Base-by-base conservation (phyloP, 495 filamentous ascomycete genomes). In the Schizothecium vesticola region DNA sequence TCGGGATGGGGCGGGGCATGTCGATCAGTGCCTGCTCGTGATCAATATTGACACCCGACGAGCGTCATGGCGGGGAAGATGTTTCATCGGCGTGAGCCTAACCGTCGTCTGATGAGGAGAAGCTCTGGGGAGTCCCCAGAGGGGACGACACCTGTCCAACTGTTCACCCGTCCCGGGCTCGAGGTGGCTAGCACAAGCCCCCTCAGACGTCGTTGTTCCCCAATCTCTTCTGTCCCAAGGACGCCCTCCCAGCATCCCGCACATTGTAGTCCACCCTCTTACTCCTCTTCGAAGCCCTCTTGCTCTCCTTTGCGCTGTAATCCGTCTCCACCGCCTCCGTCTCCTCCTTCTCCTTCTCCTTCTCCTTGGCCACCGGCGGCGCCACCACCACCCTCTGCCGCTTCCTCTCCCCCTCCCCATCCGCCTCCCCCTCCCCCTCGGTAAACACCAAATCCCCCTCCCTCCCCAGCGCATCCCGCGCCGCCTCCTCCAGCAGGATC, bases 401-500 rank as follows among this genome's bases (percentile, higher is more conserved):
- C 31, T 26, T 26, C 61, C 61, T 43, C n/a, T 11, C n/a, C 1
- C 12, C 25, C 23, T 56, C 13, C 24, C 25, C 36, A 7, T 28
- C 28, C 13, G 6, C 51, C 16, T 23, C 60, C 11, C 5, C 79
- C 75, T 82, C 81, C 6, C 83, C 86, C 75, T 95, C 92, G 2
- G 89, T 85, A 56, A 96, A 88, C 0, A 88, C 92, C 65, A 94
- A 69, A 77, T 95, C 89, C 4, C 92, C 93, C 1, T 83, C 90
- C 33, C 85, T 81, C 1, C 91, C 92, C 13, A 96, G 79, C 0
- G 78, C 78, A 57, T 89, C 86, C 21, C 81, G 82, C 5, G 85
- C 80, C 64, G 89, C 83, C 75, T 97, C 93, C 78, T 97, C 93
- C 36, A 96, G 76, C 65, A 97, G 72, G 25, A 97, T 87, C 0